Conservation (phyloP, 805 yeast genomes). For the Kazachstania bromeliacearum region DNA sequence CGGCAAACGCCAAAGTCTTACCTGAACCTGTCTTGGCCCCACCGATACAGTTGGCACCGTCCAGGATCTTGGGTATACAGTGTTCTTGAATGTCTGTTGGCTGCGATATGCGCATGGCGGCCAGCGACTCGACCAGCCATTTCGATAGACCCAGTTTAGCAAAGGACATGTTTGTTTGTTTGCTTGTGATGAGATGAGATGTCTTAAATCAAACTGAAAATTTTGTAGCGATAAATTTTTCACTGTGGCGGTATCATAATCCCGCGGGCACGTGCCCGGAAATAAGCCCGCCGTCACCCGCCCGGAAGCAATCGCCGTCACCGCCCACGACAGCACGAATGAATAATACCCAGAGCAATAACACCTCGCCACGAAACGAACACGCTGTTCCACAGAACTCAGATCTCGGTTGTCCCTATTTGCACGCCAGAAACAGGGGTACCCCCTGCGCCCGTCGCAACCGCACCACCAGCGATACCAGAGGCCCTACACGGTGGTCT, state of each 20-base stretch:
- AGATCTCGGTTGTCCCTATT: no score
- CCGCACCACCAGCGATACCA: no score
- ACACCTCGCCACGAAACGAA: no score
- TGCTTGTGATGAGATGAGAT: background rate
- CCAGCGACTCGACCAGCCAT: conserved; percentile 78
- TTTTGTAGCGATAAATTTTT: no score
- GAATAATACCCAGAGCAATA: no score
- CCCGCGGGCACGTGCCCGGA: no score
- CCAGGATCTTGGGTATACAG: conserved; percentile 78
- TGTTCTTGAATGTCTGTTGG: conserved; percentile 86
- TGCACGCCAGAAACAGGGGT: no score
- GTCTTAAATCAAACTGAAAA: background rate
- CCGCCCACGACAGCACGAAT: no score
- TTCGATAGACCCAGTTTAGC: conserved; percentile 63
- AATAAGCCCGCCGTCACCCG: background rate
- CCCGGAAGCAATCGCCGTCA: background rate
- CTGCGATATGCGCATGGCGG: conserved; percentile 67
- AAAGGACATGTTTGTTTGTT: conserved; percentile 28
- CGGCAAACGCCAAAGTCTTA: conserved; percentile 94
- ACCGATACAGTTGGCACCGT: conserved; percentile 83
- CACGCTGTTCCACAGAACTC: no score
- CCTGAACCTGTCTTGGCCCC: conserved; percentile 98
- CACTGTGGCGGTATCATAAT: background rate
- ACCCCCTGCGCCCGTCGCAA: no score
- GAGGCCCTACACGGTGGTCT: no score